Base-by-base conservation (phyloP, 305 asterid genomes). In the Rubia balearica region DNA sequence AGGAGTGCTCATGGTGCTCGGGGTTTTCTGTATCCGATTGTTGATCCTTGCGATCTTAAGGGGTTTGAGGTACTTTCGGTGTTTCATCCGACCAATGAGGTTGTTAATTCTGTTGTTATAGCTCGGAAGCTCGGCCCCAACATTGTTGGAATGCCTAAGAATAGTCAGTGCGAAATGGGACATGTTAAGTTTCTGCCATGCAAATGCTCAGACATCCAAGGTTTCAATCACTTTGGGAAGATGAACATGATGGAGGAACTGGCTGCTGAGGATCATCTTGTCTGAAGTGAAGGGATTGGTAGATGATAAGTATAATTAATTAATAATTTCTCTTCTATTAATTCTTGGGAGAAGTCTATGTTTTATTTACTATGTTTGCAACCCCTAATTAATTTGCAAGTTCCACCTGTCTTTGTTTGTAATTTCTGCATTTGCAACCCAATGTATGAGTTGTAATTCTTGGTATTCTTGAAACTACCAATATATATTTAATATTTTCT, bases 1-100 rank as follows among this genome's bases (percentile, higher is more conserved):
- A 79, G 98, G 80, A 88, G 96, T 74, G 96, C 98, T 16, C 92
- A 88, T 8, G 98, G 96, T 16, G 94, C 98, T 0, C 74, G 98
- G 0, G 98, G 88, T 14, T 91, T 90, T 56, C 82, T 90, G 5
- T 89, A 89, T 61, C 98, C 98, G 7, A 89, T 90, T 61, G 86
- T 91, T 51, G 96, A 87, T 36, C 81, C 89, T 22, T 56, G 85
- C 10, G 89, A 84, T 68, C 87, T 90, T 0, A 72, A 77, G 42
- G 96, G 96, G 5, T 91, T 91, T 38, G 92, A 91, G 85, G 89
- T 91, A 4, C 85, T 91, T 5, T 78, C 96, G 4, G 83, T 88
- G 48, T 83, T 68, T 49, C 98, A 92, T 76, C 98, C 98, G 0
- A 85, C 92, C 0, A 96, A 90, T 67, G 98, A 92, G 59, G 96